Base-by-base conservation (phyloP, 176 grass and related monocot genomes). In the Dendrocalamus sinicus region DNA sequence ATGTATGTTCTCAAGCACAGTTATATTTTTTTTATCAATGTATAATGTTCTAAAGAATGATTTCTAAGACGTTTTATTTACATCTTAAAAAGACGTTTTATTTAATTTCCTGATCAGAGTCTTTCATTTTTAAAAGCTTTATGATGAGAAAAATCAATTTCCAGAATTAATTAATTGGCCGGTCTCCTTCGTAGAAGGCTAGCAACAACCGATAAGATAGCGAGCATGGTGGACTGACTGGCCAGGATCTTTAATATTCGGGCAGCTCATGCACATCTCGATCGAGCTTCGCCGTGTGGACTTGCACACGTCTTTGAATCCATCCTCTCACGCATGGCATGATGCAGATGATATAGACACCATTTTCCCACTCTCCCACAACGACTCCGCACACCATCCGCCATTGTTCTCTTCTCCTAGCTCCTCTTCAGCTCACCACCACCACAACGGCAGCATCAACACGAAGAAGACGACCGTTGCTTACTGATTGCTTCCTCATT, bases 241-340 rank as follows among this genome's bases (percentile, higher is more conserved):
- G 17, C 67, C 32, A 2, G 16, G 14, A 24, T 58, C n/a, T 59
- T 69, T 54, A 23, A 74, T 30, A 63, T 52, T 67, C 32, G 58
- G 57, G 60, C 58, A 86, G 58, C 68, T 78, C 65, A 50, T 50
- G 47, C 46, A 20, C 26, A 3, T 8, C 59, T 9, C 43, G 43
- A 41, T 23, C 45, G 45, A 13, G 47, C 12, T 14, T 13, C 47
- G 12, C 74, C 84, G 74, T 45, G 73, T 84, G 67, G 74, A 73
- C 87, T 70, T 28, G 70, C 70, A 81, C 71, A 86, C 77, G 83
- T 68, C 76, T 85, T 86, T 90, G 63, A 86, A 73, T 74, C 73
- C 32, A 54, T 57, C 24, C 17, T n/a, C 28, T 66, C 32, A 4
- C 1, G 17, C 52, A 20, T 78, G 44, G 37, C 37, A 39, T 39